Evolutionary conservation across 441 rosid genomes (phyloP).

Genomic region (Manihot esculenta): DNA sequence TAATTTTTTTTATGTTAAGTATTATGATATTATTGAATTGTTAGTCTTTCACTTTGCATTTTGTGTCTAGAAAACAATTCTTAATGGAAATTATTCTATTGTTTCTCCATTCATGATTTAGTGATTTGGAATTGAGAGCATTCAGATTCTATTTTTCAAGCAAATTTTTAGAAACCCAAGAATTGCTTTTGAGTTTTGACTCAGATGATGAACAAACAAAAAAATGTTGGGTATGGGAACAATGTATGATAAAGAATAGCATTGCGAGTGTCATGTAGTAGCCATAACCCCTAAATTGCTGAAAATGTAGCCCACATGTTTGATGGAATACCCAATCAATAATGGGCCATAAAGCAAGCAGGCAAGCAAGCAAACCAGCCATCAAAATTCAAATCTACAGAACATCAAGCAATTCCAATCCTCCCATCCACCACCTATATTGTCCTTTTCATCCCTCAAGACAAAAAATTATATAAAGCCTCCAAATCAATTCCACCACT

Average conservation of each 20-base stretch:
- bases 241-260: not conserved
- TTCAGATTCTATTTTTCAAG: not conserved
- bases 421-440: not conserved
- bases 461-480: slow-evolving; percentile 4
- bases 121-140: no score
- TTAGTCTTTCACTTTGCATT: no score
- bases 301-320: not conserved
- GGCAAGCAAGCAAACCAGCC: slow-evolving; percentile 15
- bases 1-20: no score
- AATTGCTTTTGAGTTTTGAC: not conserved
- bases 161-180: not conserved
- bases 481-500: slow-evolving; percentile 23
- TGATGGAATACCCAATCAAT: not conserved
- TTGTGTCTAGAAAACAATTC: no score
- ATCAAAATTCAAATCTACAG: not conserved
- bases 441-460: slow-evolving; percentile 1
- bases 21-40: no score
- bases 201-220: not conserved
- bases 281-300: not conserved
- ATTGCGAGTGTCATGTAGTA: not conserved
- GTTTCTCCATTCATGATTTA: no score
- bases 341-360: no score
- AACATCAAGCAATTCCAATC: slow-evolving; percentile 4
- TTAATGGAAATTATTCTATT: no score
- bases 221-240: not conserved